These are phyloP conservation scores for Trichoderma oligosporum DNA, from an alignment of 2,329 filamentous ascomycete genomes.

Conservation along the genomic window DNA sequence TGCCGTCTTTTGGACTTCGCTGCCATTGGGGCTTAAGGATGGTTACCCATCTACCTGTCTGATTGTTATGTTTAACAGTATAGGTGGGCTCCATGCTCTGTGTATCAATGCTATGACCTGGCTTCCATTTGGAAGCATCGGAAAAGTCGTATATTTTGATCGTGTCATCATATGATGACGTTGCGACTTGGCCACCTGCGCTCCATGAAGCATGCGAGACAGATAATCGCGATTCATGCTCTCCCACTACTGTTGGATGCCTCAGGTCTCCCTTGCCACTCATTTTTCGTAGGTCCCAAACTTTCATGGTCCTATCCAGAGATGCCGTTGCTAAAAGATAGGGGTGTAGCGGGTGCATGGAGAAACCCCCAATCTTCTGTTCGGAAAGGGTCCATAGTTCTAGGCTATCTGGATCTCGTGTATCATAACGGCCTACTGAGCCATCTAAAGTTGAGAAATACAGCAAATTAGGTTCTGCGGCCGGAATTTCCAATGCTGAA, in stretches of 20 bases:
- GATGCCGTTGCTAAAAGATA: constrained; percentile 87
- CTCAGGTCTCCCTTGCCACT: constrained; percentile 56
- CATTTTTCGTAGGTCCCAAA: constrained; percentile 89
- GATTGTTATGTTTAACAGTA: constrained; percentile 82
- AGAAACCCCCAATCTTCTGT: constrained; percentile 95
- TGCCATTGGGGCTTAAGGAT: constrained; percentile 87
- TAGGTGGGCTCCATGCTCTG: constrained; percentile 65
- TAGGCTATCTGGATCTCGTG: constrained; percentile 55
- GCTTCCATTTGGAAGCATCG: constrained; percentile 55
- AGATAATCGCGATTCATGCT: constrained; percentile 77
- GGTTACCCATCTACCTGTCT: constrained; percentile 91
- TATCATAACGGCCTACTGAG: constrained; percentile 74
- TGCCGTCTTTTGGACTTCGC: constrained; percentile 66
- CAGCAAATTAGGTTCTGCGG: constrained; percentile 66
- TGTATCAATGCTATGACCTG: constrained; percentile 54
- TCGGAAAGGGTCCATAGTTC: constrained; percentile 75
- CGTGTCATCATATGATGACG: constrained; percentile 90
- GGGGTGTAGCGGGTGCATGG: constrained; percentile 71
- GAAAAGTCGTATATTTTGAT: constrained; percentile 87
- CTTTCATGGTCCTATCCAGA: constrained; percentile 79
- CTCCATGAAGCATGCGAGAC: constrained; percentile 94
- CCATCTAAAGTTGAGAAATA: constrained; percentile 88
- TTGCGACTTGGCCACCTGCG: constrained; percentile 77
- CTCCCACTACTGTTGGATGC: constrained; percentile 68
- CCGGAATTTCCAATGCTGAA: constrained; percentile 76